Base-by-base conservation (phyloP, 2,329 filamentous ascomycete genomes). In the Colletotrichum agaves region DNA sequence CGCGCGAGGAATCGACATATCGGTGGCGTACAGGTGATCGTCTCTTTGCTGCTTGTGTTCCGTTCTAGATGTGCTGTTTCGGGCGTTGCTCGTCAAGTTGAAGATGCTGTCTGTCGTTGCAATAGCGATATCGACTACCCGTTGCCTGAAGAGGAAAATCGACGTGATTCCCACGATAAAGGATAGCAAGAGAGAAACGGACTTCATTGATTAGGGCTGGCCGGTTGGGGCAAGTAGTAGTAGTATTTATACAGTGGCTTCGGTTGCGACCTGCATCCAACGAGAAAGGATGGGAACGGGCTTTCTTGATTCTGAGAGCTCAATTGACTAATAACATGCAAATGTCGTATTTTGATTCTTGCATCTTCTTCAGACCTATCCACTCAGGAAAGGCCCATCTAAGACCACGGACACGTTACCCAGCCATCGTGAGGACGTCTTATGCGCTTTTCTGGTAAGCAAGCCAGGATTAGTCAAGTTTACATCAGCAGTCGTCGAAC, bases 1-100 rank as follows among this genome's bases (percentile, higher is more conserved):
- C 56, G 90, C 87, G 75, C 96, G 89, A 31, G 92, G 85, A 69
- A 89, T 79, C 47, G 91, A 87, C 87, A 91, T 91, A 64, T 88
- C 83, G 71, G 82, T 77, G 21, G 76, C 75, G 73, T 75, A 72
- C 59, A 79, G 75, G 44, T 73, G 69, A 12, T 69, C 37, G 55
- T 71, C 49, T 49, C 61, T 27, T 46, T 47, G 50, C 11, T 23
- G 21, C 21, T 31, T 61, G 52, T 52, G 65, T 65, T 46, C 35
- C 37, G 44, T 13, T 46, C 39, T 35, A 17, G 27, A 15, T 23
- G 31, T 21, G 31, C n/a, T 31, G 19, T 43, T 50, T 13, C 17
- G 23, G 19, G 27, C 43, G 12, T 15, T 27, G 35, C 39, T 46
- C 15, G 55, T 57, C 47, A 57, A 61, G 15, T 72, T 73, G 53